Base-by-base conservation (phyloP, 73 alveolate genomes). In the Paramecium sexaurelia region DNA sequence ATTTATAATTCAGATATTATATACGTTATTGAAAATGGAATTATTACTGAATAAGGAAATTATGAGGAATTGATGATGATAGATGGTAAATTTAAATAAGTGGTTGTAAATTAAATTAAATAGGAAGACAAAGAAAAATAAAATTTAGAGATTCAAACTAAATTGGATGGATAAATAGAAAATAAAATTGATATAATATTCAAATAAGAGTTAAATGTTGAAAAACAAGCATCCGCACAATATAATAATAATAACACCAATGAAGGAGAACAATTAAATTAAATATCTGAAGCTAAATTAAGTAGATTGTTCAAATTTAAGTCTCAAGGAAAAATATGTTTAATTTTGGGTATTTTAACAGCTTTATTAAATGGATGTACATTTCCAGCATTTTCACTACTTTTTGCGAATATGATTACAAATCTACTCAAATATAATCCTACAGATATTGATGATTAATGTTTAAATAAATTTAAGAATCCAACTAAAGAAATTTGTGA, bases 11-110 rank as follows among this genome's bases (percentile, higher is more conserved):
- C 93, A 9, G 95, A 94, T 94, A 20, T 86, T 37, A 94, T 94
- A 29, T 92, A 85, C 61, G 97, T 94, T 13, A 45, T 94, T 22
- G 96, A 94, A 22, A 87, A 94, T 9, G 97, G 97, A 22, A 68
- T 55, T 40, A 27, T 94, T 17, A 84, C 75, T 1, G 97, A 94
- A 92, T 87, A 84, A 68, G 97, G 97, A 8, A 83, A 95, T 15
- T 91, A 87, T 45, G 69, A 83, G 15, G 71, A 51, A 35, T 78
- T 91, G 8, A 6, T 84, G 9, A 67, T 87, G 13, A 20, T 22
- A 15, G 47, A 85, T 13, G 91, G 95, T 13, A 68, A 68, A 24
- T 91, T 67, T 37, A 37, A 85, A 10, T 4, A 35, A 26, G 22
- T 89, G 22, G 94, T 45, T 7, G 55, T 84, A 61, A 84, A 51